Evolutionary conservation across 202 grass and related monocot genomes (phyloP).

Genomic region (Dendrocalamus latiflorus): DNA sequence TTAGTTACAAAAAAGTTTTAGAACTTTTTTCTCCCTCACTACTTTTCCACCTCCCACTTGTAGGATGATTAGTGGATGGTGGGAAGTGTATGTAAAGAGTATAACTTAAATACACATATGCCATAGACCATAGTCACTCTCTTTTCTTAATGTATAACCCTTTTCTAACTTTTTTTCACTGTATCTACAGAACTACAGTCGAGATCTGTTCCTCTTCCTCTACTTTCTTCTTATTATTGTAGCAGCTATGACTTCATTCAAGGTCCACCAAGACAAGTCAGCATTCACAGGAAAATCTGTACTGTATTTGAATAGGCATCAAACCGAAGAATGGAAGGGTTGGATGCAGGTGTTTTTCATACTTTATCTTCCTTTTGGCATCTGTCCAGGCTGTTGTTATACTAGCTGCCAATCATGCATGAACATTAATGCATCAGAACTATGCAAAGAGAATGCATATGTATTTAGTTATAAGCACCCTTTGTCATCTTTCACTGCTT

Average conservation of each 20-base stretch:
- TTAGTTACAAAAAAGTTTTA: not conserved
- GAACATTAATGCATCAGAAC: not conserved
- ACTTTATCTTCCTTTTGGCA: conserved; percentile 5
- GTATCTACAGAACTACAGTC: conserved; percentile 79
- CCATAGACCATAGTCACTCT: not conserved
- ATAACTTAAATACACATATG: too few relatives aligned
- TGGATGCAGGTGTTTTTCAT: too few relatives aligned
- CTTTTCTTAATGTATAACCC: not conserved
- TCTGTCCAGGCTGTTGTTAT: not conserved
- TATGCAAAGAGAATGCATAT: not conserved
- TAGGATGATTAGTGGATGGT: not conserved
- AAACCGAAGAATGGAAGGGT: too few relatives aligned
- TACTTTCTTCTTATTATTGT: conserved; percentile 98
- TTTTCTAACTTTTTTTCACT: conserved; percentile 20
- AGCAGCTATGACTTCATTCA: conserved; percentile 96
- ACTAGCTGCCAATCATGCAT: conserved; percentile 7
- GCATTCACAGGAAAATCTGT: conserved; percentile 77
- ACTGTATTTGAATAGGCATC: too few relatives aligned
- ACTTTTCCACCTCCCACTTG: not conserved
- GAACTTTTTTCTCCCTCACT: not conserved
- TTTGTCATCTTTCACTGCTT: not conserved
- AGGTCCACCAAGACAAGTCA: conserved; percentile 92
- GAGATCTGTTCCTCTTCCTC: conserved; percentile 94
- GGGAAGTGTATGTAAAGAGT: not conserved
- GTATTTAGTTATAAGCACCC: not conserved